Conservation (phyloP, 176 grass and related monocot genomes). For the Paspalum vaginatum region DNA sequence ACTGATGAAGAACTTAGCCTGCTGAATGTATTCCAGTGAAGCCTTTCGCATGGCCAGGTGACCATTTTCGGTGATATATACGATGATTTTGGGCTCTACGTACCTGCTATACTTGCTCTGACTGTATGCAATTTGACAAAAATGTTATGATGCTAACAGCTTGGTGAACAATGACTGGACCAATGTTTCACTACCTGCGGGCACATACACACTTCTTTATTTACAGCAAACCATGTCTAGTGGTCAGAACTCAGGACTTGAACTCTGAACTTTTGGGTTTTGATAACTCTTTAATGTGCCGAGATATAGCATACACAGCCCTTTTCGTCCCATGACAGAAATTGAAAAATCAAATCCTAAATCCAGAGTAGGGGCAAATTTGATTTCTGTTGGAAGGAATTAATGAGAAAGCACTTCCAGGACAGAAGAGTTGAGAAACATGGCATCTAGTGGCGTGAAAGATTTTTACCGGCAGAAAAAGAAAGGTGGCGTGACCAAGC, state of each 20-base stretch:
- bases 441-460: constrained; percentile 56
- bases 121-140: neutral
- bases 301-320: neutral
- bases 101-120: neutral
- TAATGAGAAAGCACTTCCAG: constrained; percentile 18
- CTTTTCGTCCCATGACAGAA: neutral
- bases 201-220: neutral
- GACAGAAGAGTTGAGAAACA: constrained; percentile 34
- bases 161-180: neutral
- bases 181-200: neutral
- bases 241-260: neutral
- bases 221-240: neutral
- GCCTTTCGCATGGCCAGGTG: neutral
- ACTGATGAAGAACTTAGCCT: neutral
- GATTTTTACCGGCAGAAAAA: constrained; percentile 62
- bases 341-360: neutral
- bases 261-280: neutral
- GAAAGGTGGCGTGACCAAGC: constrained; percentile 46
- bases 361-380: neutral
- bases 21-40: neutral
- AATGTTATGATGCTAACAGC: neutral
- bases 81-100: neutral
- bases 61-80: neutral
- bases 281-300: neutral
- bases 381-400: neutral